Evolutionary conservation across 306 rosid genomes (phyloP), one percentile per base, ranked within the genome.

Genomic region (Echinosophora koreensis): DNA sequence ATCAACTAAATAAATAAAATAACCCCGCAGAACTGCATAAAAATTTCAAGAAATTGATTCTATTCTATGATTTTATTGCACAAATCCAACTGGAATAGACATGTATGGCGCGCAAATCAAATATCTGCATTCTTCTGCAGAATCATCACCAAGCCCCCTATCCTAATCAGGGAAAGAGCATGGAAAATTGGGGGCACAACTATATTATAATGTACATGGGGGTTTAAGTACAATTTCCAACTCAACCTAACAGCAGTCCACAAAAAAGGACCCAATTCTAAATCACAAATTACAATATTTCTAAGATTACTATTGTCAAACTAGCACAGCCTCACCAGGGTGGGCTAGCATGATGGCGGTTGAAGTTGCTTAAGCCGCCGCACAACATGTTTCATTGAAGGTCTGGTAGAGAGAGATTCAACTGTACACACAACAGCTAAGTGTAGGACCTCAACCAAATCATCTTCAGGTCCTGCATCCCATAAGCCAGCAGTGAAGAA

Each of bases 341-440:
- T 44, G 49, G 14, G 69, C 89, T 91, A 93, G 81, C 92, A 93
- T 14, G 97, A 85, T 41, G 94, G 96, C 13, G 98, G 97, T 79
- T 94, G 92, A 83, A 94, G 92, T 80, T 94, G 98, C 85, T 94
- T 94, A 2, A 94, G 91, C 88, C 96, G 88, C 12, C 97, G 80
- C 4, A 94, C 97, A 44, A 90, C 98, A 61, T 89, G 97, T 79
- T 92, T 89, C 97, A 92, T 94, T 2, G 98, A 85, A 8, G 98
- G 98, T 83, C 98, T 87, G 0, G 96, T 90, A 7, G 98, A 94
- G 71, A 91, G 91, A 12, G 97, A 87, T 2, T 94, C 97, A 2
- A 91, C 96, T 3, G 98, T 94, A 55, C 98, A 94, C 5, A 94
- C 89, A 60, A 94, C 92, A 11, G 98, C 98, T 50, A 92, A 86